phyloP scores from a whole-genome alignment of 176 grass and related monocot genomes.

The Microstegium vimineum region DNA sequence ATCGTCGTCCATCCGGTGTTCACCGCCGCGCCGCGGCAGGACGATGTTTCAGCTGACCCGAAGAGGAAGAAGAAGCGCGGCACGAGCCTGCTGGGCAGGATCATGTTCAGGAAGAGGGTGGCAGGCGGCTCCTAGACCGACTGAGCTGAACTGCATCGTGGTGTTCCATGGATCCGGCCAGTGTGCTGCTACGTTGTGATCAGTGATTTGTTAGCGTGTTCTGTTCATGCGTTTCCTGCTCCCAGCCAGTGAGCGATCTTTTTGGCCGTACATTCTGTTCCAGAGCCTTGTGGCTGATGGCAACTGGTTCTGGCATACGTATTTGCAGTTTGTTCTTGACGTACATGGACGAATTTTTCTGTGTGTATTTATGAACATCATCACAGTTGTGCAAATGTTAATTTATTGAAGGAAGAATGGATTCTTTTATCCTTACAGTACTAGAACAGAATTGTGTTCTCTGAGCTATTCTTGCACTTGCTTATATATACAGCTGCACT shows the following conservation, averaged over 20 bases:
- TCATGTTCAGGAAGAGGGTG: conserved; percentile 52
- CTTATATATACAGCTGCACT: not conserved
- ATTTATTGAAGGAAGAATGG: not conserved
- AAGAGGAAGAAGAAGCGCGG: conserved; percentile 59
- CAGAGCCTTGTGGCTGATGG: not conserved
- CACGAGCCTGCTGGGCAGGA: conserved; percentile 53
- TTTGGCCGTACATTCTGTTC: not conserved
- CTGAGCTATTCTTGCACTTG: not conserved
- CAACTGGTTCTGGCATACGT: not conserved
- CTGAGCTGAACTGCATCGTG: not conserved
- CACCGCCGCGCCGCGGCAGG: not conserved
- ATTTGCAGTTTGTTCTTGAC: conserved; percentile 1
- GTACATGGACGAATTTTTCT: conserved; percentile 7
- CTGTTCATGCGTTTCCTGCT: not conserved
- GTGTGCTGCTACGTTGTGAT: not conserved
- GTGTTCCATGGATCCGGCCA: not conserved
- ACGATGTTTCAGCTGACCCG: not conserved
- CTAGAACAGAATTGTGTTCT: not conserved
- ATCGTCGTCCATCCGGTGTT: not conserved
- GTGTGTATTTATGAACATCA: conserved; percentile 31
- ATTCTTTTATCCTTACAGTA: not conserved
- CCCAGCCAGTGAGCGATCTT: not conserved
- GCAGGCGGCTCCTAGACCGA: conserved; percentile 1
- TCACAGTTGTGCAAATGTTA: conserved; percentile 1
- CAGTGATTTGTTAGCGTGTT: not conserved